Evolutionary conservation across 345 rosid species (phyloP).

Genomic region (Arabis hirsuta): DNA sequence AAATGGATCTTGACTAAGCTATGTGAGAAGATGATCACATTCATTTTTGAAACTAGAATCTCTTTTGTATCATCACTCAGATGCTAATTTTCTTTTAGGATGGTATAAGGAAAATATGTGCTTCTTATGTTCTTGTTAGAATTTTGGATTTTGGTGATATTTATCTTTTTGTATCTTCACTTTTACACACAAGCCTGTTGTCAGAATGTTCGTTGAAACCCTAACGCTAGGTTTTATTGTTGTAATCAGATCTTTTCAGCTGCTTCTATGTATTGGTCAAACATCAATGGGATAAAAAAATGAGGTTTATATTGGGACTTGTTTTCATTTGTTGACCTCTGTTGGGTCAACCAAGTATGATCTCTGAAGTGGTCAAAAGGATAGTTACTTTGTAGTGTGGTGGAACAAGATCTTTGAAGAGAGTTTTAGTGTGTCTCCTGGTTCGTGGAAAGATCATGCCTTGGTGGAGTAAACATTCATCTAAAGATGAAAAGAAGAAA

Average conservation of each 20-base stretch:
- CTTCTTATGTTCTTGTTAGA: not conserved
- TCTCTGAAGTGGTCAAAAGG: slow-evolving; percentile 36
- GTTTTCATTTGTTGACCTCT: slow-evolving; percentile 31
- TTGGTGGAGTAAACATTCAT: slow-evolving; percentile 78
- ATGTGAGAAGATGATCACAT: slow-evolving; percentile 35
- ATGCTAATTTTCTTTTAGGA: too few species aligned
- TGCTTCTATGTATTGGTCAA: slow-evolving; percentile 39
- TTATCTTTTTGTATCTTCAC: not conserved
- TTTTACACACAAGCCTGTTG: not conserved
- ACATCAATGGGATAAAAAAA: slow-evolving; percentile 28
- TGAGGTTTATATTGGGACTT: slow-evolving; percentile 7
- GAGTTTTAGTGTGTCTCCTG: slow-evolving; percentile 31
- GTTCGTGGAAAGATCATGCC: slow-evolving; percentile 43
- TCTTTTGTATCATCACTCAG: slow-evolving; percentile 20
- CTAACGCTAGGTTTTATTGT: slow-evolving; percentile 31
- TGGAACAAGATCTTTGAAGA: slow-evolving; percentile 12
- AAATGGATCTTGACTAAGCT: slow-evolving; percentile 44
- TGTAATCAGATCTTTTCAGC: slow-evolving; percentile 37
- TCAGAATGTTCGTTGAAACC: slow-evolving; percentile 24
- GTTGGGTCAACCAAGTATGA: slow-evolving; percentile 44
- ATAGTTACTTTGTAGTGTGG: slow-evolving; percentile 29
- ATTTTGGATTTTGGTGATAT: not conserved
- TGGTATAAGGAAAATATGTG: not conserved
- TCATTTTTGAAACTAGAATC: slow-evolving; percentile 20
- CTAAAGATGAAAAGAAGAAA: slow-evolving; percentile 81